These are phyloP conservation scores for Dactylonectria estremocensis DNA, from an alignment of 2,329 filamentous ascomycete species.

Conservation along the genomic window DNA sequence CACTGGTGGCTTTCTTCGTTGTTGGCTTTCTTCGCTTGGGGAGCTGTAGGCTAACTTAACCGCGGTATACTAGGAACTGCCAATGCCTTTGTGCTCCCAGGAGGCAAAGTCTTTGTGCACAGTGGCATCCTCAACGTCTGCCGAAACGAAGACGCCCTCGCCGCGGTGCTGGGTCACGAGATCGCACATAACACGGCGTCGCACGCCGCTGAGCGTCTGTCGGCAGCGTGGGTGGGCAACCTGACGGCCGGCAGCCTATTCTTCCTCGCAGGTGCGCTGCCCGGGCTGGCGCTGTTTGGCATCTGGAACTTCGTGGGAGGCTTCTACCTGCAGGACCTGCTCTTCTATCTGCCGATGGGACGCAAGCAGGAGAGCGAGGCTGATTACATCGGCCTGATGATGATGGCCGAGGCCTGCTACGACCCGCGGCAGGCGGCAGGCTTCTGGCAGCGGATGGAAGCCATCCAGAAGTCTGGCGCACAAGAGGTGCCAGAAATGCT, in stretches of 20 bases:
- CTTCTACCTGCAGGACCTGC: constrained; percentile 68
- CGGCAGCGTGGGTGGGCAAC: constrained; percentile 66
- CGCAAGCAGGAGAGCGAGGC: constrained; percentile 83
- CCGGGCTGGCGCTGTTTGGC: constrained; percentile 56
- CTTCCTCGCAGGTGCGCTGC: constrained; percentile 62
- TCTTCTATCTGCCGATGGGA: constrained; percentile 78
- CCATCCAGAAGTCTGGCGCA: constrained; percentile 54
- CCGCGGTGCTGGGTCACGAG: constrained; percentile 84
- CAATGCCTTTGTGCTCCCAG: constrained; percentile 86
- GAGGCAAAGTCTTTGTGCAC: constrained; percentile 85
- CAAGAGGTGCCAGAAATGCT: constrained; percentile 78
- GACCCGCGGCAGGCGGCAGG: constrained; percentile 76
- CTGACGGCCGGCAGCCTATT: constrained; percentile 66
- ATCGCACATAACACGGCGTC: constrained; percentile 83
- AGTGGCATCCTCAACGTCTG: constrained; percentile 81
- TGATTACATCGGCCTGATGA: constrained; percentile 85
- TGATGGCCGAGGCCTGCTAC: constrained; percentile 87
- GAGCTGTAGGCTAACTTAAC: constrained; percentile 11
- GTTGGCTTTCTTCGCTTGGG: neutral
- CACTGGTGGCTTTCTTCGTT: neutral
- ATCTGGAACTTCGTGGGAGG: constrained; percentile 63
- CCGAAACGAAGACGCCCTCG: constrained; percentile 77
- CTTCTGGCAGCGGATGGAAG: constrained; percentile 79
- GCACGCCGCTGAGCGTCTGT: constrained; percentile 76
- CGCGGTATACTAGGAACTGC: constrained; percentile 59